Conservation (phyloP, 805 yeast genomes). For the Myxozyma melibiosi region DNA sequence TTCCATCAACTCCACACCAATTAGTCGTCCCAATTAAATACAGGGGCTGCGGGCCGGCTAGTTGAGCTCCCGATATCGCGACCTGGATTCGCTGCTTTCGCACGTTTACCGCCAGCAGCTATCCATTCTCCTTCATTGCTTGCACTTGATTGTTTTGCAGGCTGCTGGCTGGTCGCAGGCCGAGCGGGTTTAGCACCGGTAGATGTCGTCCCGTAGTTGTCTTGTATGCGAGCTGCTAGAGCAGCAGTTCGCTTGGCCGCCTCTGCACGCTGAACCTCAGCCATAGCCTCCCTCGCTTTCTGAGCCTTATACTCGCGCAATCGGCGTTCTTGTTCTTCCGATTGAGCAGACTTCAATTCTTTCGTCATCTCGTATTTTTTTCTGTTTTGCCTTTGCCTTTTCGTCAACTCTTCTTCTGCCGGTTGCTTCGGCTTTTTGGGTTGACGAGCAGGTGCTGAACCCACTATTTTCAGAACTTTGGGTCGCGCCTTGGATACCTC, state of each 20-base stretch:
- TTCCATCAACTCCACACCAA: not conserved
- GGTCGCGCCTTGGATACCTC: not conserved
- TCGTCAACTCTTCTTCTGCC: conserved; percentile 11
- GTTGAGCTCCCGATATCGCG: not conserved
- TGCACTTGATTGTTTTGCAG: too few species aligned
- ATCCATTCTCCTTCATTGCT: not conserved
- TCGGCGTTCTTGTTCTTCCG: conserved; percentile 16
- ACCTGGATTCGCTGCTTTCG: not conserved
- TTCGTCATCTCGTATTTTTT: conserved; percentile 10
- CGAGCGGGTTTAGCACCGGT: too few species aligned
- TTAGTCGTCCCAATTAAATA: conserved; percentile 1
- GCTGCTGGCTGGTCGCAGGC: too few species aligned
- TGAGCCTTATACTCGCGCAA: conserved; percentile 13
- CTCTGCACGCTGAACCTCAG: conserved; percentile 1
- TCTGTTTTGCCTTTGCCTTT: conserved; percentile 25
- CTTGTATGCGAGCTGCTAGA: conserved; percentile 1
- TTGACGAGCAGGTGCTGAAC: not conserved
- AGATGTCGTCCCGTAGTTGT: conserved; percentile 2
- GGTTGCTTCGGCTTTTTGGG: not conserved
- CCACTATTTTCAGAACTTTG: conserved; percentile 16
- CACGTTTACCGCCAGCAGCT: not conserved
- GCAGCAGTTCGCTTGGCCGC: conserved; percentile 3
- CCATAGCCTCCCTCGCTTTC: conserved; percentile 1
- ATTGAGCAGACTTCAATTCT: conserved; percentile 9
- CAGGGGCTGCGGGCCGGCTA: conserved; percentile 5